Conservation (phyloP, 352 stramenopile genomes). For the Globisporangium barbulae region DNA sequence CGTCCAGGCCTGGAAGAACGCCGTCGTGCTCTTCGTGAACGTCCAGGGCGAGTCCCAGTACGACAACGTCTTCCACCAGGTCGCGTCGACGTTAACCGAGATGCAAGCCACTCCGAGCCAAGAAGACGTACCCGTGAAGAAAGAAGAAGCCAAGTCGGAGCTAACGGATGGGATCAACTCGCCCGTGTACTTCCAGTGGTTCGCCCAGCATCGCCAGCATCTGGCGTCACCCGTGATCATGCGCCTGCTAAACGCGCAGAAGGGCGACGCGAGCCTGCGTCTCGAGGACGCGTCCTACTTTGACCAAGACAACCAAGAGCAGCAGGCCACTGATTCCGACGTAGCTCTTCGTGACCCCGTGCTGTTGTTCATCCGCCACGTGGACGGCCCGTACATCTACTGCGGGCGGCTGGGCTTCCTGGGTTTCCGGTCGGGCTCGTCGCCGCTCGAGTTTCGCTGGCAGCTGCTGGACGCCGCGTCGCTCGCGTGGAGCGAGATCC, state of each 20-base stretch:
- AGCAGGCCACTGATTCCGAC: background rate
- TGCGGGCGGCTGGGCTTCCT: conserved; percentile 56
- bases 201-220: conserved; percentile 33
- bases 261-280: conserved; percentile 26
- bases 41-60: conserved; percentile 31
- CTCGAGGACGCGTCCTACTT: conserved; percentile 29
- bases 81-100: conserved; percentile 1
- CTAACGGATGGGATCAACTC: background rate
- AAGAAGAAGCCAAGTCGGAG: background rate
- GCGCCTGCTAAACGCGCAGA: conserved; percentile 26
- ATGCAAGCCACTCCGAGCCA: background rate
- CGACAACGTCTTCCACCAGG: conserved; percentile 46
- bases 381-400: conserved; percentile 62
- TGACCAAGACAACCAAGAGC: conserved; percentile 6
- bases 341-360: conserved; percentile 21
- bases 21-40: conserved; percentile 55
- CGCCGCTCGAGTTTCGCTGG: conserved; percentile 63
- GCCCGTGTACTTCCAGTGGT: conserved; percentile 58
- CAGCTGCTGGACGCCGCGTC: conserved; percentile 47
- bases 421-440: conserved; percentile 23
- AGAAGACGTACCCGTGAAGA: background rate
- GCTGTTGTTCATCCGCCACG: conserved; percentile 53
- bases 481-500: conserved; percentile 26
- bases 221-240: conserved; percentile 27
- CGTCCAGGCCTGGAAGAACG: conserved; percentile 53